phyloP scores from a whole-genome alignment of 495 filamentous ascomycete species.

The Acidomyces sp. region DNA sequence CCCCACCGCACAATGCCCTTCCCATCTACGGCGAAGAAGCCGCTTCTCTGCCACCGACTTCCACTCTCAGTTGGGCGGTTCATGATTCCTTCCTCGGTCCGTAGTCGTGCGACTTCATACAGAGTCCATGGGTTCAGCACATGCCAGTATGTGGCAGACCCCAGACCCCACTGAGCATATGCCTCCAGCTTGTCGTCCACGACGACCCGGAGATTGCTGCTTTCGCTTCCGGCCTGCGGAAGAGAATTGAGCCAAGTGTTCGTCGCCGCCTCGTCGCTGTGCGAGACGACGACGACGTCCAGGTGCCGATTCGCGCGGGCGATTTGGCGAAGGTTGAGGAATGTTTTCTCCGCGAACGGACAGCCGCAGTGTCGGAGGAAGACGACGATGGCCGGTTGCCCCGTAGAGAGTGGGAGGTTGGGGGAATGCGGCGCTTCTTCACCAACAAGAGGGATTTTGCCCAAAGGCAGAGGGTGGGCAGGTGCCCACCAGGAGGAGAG shows the following conservation, averaged over 20 bases:
- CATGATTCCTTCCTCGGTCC: slow-evolving; percentile 43
- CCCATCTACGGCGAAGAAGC: slow-evolving; percentile 42
- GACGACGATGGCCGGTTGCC: slow-evolving; percentile 39
- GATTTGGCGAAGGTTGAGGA: slow-evolving; percentile 33
- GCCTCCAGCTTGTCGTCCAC: slow-evolving; percentile 39
- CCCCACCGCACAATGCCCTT: slow-evolving; percentile 39
- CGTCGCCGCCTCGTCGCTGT: slow-evolving; percentile 38
- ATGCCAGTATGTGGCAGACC: slow-evolving; percentile 39
- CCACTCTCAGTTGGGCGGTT: slow-evolving; percentile 42
- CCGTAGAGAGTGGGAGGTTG: slow-evolving; percentile 33
- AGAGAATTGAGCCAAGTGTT: slow-evolving; percentile 40
- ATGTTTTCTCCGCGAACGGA: slow-evolving; percentile 48
- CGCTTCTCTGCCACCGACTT: slow-evolving; percentile 44
- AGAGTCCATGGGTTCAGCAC: slow-evolving; percentile 34
- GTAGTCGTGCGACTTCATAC: slow-evolving; percentile 36
- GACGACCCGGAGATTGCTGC: slow-evolving; percentile 38
- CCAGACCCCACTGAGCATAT: slow-evolving; percentile 44
- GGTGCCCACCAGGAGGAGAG: slow-evolving; percentile 15
- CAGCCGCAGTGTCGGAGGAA: slow-evolving; percentile 51
- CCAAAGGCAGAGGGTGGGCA: not conserved
- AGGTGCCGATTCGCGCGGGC: slow-evolving; percentile 37
- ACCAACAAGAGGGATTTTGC: slow-evolving; percentile 6
- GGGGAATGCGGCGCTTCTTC: slow-evolving; percentile 33
- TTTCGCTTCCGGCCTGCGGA: slow-evolving; percentile 33
- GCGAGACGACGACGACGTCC: slow-evolving; percentile 45